Percentiles rank a stretch among this genome's conserved stretches.
These are phyloP conservation scores for Populus hybrid DNA, from an alignment of 441 rosid genomes.

Conservation along the genomic window DNA sequence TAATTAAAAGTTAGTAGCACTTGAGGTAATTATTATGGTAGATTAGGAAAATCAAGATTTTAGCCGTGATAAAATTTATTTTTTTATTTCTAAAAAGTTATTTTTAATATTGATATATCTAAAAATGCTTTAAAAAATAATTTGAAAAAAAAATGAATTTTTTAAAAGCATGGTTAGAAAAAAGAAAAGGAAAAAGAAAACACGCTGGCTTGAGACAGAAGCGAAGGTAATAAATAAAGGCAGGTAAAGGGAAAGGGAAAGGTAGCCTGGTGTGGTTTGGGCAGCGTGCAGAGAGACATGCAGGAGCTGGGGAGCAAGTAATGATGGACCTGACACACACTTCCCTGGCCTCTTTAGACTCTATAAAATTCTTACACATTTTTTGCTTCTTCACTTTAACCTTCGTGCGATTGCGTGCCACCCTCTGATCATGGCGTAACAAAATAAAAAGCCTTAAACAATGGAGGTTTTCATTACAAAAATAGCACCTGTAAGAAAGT, in stretches of 20 bases:
- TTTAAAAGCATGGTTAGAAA: neutral
- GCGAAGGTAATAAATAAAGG: conserved; percentile 13
- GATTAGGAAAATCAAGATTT: neutral
- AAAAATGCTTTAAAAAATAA: too few relatives aligned
- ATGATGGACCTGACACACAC: conserved; percentile 30
- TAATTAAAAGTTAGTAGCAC: conserved; percentile 14
- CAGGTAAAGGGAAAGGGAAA: neutral
- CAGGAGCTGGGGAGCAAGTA: conserved; percentile 21
- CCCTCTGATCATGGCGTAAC: neutral
- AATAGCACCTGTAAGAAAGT: too few relatives aligned
- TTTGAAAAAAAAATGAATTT: too few relatives aligned
- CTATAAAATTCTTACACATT: neutral
- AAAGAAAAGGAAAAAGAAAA: too few relatives aligned
- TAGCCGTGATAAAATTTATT: too few relatives aligned
- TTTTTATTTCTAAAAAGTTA: too few relatives aligned
- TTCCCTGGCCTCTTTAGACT: neutral
- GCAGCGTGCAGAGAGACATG: conserved; percentile 24
- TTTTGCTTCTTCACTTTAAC: neutral
- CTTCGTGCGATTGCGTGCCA: conserved; percentile 34
- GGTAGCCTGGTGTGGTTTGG: neutral
- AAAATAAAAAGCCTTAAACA: neutral
- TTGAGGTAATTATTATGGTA: conserved; percentile 13
- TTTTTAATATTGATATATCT: too few relatives aligned
- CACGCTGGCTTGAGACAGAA: conserved; percentile 20
- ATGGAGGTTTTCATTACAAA: too few relatives aligned